Base-by-base conservation (phyloP, 352 stramenopile species). In the Phytopythium aichiense region DNA sequence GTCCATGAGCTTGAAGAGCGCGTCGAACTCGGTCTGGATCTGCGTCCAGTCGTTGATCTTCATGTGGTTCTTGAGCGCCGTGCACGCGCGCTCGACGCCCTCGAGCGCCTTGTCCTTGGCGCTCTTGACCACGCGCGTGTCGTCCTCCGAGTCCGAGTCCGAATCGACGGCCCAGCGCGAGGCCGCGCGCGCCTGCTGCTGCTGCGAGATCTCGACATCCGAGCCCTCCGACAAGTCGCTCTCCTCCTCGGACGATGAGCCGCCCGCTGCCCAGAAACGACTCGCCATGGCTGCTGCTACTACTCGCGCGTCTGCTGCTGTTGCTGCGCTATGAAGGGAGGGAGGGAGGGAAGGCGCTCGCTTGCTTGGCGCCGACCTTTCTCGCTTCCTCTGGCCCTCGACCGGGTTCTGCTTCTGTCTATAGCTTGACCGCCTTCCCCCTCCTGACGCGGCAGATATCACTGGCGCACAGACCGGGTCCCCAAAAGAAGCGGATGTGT, bases 11-110 rank as follows among this genome's bases (percentile, higher is more conserved):
- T 98, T 98, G 55, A 69, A 73, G 1, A 98, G 74, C 56, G 85
- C 79, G 63, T 99, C 95, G 71, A 99, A 99, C 74, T 98, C 92
- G 35, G 69, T 79, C 78, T 98, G 95, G 72, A 98, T 98, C 66
- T 88, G 87, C 66, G 87, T 94, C 85, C 96, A 98, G 79, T 98
- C 94, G 61, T 96, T 94, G 69, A 97, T 98, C 83, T 98, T 98
- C 81, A 98, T 98, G 71, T 89, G 79, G 70, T 97, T 98, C 61
- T 81, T 83, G 60, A 96, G 92, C 49, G 64, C 56, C 25, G 62
- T 65, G 68, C 87, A 95, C 35, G 76, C 69, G 60, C 78, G 81
- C 56, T 92, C 81, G 57, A 92, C 84, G 57, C 69, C 67, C 56
- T 90, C 74, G 35, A 96, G 79, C 53, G 92, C 84, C 60, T 95